A percentile compares a stretch with the other conserved stretches of the same genome.
Conservation (phyloP, 2,329 filamentous ascomycete genomes). For the Penicillium sp. region DNA sequence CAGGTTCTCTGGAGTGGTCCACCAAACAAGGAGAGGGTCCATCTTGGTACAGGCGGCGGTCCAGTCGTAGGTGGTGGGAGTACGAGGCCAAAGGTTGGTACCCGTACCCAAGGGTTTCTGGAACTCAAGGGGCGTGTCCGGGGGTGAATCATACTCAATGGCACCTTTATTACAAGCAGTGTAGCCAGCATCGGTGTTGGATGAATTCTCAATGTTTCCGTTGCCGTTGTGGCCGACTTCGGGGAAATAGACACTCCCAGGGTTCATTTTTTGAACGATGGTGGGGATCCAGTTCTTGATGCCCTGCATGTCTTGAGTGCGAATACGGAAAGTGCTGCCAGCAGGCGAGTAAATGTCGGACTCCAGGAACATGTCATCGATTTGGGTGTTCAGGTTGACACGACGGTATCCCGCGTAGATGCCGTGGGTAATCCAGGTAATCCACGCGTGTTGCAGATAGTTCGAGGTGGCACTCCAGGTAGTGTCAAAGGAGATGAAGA, state of each 20-base stretch:
- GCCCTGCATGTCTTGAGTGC: conserved; percentile 45
- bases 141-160: conserved; percentile 46
- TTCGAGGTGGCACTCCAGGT: conserved; percentile 52
- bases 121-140: conserved; percentile 47
- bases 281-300: conserved; percentile 43
- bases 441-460: conserved; percentile 58
- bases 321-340: conserved; percentile 49
- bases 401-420: conserved; percentile 53
- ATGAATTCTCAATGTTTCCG: conserved; percentile 44
- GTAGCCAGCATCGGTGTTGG: conserved; percentile 19
- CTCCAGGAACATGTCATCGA: conserved; percentile 59
- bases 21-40: conserved; percentile 53
- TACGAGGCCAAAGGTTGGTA: conserved; percentile 46
- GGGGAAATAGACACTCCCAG: conserved; percentile 50
- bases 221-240: conserved; percentile 56
- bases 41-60: conserved; percentile 46
- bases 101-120: conserved; percentile 50
- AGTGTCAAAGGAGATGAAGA: conserved; percentile 53
- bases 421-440: conserved; percentile 58
- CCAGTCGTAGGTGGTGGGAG: conserved; percentile 47
- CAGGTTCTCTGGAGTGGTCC: conserved; percentile 46
- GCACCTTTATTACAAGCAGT: conserved; percentile 31
- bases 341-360: conserved; percentile 48
- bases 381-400: conserved; percentile 52
- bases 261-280: conserved; percentile 45